phyloP scores from a whole-genome alignment of 495 filamentous ascomycete species.

The Trichoderma virens region DNA sequence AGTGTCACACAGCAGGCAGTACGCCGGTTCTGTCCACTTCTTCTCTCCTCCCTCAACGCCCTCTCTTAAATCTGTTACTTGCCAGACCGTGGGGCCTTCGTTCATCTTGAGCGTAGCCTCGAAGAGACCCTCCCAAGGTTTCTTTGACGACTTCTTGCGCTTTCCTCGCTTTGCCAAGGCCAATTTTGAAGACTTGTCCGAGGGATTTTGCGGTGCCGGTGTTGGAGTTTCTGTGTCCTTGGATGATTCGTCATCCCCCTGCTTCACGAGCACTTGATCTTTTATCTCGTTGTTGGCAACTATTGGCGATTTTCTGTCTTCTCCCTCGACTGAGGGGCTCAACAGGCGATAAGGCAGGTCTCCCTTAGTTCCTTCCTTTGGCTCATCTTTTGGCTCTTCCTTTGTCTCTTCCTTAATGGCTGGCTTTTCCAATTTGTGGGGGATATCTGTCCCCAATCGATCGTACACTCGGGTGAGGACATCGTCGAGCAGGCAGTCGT shows the following conservation, averaged over 20 bases:
- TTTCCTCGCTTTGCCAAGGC: neutral
- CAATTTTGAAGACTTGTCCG: neutral
- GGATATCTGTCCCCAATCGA: slow-evolving; percentile 38
- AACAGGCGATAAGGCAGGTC: neutral
- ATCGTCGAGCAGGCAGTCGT: slow-evolving; percentile 49
- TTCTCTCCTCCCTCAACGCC: slow-evolving; percentile 35
- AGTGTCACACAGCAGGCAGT: slow-evolving; percentile 34
- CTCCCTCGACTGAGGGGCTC: neutral
- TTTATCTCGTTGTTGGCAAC: neutral
- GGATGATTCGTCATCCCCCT: neutral
- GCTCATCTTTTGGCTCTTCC: slow-evolving; percentile 25
- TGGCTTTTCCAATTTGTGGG: slow-evolving; percentile 21
- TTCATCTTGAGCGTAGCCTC: slow-evolving; percentile 30
- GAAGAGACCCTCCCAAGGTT: slow-evolving; percentile 38
- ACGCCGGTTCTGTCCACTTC: slow-evolving; percentile 37
- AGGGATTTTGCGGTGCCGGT: neutral
- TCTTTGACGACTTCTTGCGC: slow-evolving; percentile 15
- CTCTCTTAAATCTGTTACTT: slow-evolving; percentile 36
- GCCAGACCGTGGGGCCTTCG: slow-evolving; percentile 26
- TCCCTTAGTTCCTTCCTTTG: slow-evolving; percentile 15
- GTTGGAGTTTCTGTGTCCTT: neutral
- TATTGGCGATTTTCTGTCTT: slow-evolving; percentile 2
- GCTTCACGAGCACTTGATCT: slow-evolving; percentile 3
- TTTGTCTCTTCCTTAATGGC: slow-evolving; percentile 20
- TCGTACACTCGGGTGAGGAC: slow-evolving; percentile 39